Evolutionary conservation across 2,329 filamentous ascomycete genomes (phyloP).

Genomic region (Ophiostoma angusticollis): DNA sequence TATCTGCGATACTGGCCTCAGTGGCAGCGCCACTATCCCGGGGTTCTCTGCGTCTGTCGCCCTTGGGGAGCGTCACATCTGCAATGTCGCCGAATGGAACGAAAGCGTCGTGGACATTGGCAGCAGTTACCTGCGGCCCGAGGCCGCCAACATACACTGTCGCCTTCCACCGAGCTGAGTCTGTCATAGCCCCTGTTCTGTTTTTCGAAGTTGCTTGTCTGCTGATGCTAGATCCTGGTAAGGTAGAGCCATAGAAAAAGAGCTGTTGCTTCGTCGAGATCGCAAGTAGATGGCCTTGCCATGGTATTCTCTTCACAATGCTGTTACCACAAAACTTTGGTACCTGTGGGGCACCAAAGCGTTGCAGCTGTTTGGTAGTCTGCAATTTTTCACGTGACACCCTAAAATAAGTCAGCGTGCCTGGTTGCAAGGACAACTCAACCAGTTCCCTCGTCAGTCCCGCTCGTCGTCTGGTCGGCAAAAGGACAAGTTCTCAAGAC

Average conservation of each 20-base stretch:
- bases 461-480: conserved; percentile 1
- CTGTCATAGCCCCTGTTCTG: conserved; percentile 50
- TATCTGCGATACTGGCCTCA: background rate
- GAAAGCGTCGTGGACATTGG: conserved; percentile 78
- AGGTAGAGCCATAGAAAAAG: background rate
- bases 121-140: conserved; percentile 60
- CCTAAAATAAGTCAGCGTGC: background rate
- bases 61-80: conserved; percentile 81
- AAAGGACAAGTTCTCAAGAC: conserved; percentile 9
- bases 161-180: conserved; percentile 71
- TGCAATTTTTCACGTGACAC: background rate
- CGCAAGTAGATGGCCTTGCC: too few species aligned
- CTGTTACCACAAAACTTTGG: too few species aligned
- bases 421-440: conserved; percentile 9
- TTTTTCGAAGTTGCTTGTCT: background rate
- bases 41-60: conserved; percentile 60
- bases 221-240: background rate
- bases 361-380: too few species aligned
- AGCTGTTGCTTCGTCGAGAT: background rate
- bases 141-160: conserved; percentile 90
- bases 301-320: too few species aligned
- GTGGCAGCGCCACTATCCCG: background rate
- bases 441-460: conserved; percentile 6
- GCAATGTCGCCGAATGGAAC: conserved; percentile 93
- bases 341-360: too few species aligned